These are phyloP conservation scores for Lycium ferocissimum DNA, from an alignment of 257 asterid species.

Conservation along the genomic window DNA sequence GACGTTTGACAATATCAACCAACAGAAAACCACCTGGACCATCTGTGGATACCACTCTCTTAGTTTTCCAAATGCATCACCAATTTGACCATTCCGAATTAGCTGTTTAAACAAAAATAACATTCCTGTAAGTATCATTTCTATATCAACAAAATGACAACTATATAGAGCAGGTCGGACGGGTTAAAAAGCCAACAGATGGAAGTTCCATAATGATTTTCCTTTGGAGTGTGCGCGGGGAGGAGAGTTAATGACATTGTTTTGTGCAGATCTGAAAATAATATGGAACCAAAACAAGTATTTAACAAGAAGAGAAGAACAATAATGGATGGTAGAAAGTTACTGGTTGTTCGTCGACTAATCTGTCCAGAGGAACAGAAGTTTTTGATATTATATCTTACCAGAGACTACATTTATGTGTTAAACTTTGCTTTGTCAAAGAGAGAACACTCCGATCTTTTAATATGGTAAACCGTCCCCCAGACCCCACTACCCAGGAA, in stretches of 20 bases:
- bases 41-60: conserved; percentile 74
- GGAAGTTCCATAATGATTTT: neutral
- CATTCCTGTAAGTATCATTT: conserved; percentile 20
- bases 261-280: neutral
- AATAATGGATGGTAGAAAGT: conserved; percentile 1
- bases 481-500: neutral
- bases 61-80: conserved; percentile 70
- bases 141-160: conserved; percentile 10
- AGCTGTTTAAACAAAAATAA: conserved; percentile 54
- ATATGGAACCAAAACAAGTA: neutral
- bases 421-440: conserved; percentile 1
- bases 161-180: neutral
- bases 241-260: neutral
- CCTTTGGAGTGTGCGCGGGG: neutral
- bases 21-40: conserved; percentile 64
- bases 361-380: neutral
- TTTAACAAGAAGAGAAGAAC: conserved; percentile 12
- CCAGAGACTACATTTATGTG: neutral
- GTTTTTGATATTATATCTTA: neutral
- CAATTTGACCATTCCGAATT: conserved; percentile 78
- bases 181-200: neutral
- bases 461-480: neutral
- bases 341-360: neutral
- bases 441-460: neutral
- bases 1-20: neutral